These are phyloP conservation scores for Melanomma pulvis-pyrius DNA, from an alignment of 495 filamentous ascomycete genomes.

Conservation along the genomic window DNA sequence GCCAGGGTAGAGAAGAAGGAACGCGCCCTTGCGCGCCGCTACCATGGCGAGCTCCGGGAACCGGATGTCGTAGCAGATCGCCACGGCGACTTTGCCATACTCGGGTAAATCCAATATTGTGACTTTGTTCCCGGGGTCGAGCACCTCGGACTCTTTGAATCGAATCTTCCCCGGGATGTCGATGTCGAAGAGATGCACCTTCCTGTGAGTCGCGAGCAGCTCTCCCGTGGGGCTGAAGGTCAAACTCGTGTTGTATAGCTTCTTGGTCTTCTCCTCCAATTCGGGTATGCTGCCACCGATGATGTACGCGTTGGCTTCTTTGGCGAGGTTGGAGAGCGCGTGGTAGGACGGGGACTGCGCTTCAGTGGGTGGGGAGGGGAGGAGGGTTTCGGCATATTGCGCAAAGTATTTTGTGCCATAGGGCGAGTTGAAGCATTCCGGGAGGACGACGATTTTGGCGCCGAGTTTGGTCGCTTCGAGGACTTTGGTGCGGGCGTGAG, in stretches of 20 bases:
- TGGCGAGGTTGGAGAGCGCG: constrained; percentile 76
- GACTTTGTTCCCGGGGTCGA: constrained; percentile 77
- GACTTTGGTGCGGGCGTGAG: constrained; percentile 77
- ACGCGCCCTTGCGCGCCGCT: constrained; percentile 79
- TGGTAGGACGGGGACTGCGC: constrained; percentile 79
- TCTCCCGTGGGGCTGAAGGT: constrained; percentile 76
- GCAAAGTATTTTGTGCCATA: constrained; percentile 92
- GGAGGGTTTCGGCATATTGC: constrained; percentile 84
- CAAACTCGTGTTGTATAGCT: constrained; percentile 87
- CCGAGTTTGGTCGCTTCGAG: constrained; percentile 73
- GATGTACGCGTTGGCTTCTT: constrained; percentile 73
- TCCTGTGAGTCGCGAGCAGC: constrained; percentile 85
- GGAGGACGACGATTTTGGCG: constrained; percentile 71
- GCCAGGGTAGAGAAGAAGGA: constrained; percentile 86
- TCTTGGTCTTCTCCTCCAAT: constrained; percentile 11
- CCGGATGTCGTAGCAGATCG: constrained; percentile 96
- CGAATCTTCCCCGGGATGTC: constrained; percentile 92
- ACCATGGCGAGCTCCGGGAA: constrained; percentile 95
- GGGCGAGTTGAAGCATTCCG: constrained; percentile 97
- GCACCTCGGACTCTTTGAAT: constrained; percentile 87
- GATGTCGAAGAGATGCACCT: constrained; percentile 98
- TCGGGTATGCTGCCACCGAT: constrained; percentile 95
- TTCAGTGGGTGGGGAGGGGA: constrained; percentile 72
- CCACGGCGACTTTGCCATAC: constrained; percentile 81
- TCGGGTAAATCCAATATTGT: constrained; percentile 82